These are phyloP conservation scores for Aspergillus taichungensis DNA, from an alignment of 495 filamentous ascomycete genomes.

Conservation along the genomic window DNA sequence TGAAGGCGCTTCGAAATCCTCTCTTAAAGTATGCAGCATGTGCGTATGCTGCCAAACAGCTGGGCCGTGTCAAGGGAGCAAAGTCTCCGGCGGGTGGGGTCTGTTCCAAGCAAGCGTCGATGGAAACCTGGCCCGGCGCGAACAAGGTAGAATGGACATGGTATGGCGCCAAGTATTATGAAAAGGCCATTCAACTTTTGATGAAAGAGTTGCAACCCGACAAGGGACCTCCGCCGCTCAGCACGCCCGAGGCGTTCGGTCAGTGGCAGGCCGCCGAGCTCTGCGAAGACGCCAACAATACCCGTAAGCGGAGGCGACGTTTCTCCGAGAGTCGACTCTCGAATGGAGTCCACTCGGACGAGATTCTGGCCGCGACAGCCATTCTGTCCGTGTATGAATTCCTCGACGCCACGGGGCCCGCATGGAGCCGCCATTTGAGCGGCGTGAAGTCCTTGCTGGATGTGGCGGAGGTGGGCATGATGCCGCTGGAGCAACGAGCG, in stretches of 20 bases:
- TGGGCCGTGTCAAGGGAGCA: constrained; percentile 44
- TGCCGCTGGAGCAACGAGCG: constrained; percentile 41
- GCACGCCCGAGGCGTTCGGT: constrained; percentile 27
- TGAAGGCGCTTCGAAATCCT: constrained; percentile 46
- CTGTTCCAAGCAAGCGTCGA: constrained; percentile 39
- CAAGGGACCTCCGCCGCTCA: constrained; percentile 27
- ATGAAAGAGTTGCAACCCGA: constrained; percentile 49
- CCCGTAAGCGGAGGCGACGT: constrained; percentile 33
- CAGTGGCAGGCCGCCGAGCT: constrained; percentile 32
- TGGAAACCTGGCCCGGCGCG: constrained; percentile 42
- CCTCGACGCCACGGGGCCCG: constrained; percentile 49
- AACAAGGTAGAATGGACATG: constrained; percentile 44
- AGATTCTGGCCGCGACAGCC: constrained; percentile 52
- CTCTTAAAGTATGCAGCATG: constrained; percentile 52
- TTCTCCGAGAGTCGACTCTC: constrained; percentile 31
- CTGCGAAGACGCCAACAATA: constrained; percentile 21
- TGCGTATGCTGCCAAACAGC: constrained; percentile 53
- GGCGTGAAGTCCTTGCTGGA: constrained; percentile 56
- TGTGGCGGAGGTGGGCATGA: constrained; percentile 55
- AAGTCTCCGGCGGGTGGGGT: constrained; percentile 43
- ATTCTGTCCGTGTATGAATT: constrained; percentile 59
- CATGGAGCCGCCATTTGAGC: constrained; percentile 57
- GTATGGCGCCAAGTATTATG: constrained; percentile 53
- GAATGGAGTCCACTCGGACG: constrained; percentile 44
- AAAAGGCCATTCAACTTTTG: constrained; percentile 52